Conservation (phyloP, 345 rosid species). For the Melaleuca alternifolia region DNA sequence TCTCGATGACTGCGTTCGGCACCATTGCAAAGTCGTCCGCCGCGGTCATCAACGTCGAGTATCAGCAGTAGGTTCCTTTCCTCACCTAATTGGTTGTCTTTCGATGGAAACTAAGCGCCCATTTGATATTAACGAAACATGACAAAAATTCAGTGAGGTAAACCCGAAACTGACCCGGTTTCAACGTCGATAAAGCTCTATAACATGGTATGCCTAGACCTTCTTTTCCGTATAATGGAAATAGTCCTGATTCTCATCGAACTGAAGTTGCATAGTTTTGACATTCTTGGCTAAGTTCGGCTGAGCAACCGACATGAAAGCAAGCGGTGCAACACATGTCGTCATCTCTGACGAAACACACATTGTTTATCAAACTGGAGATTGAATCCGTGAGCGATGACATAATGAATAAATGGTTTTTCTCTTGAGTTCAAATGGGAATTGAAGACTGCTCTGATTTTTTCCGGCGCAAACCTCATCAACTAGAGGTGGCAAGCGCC, state of each 20-base stretch:
- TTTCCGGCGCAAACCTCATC: not conserved
- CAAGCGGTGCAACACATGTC: not conserved
- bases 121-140: not conserved
- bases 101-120: not conserved
- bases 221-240: not conserved
- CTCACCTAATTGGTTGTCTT: no score
- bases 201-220: not conserved
- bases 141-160: not conserved
- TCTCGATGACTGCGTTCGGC: constrained; percentile 26
- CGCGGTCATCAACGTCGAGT: constrained; percentile 29
- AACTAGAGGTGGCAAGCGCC: not conserved
- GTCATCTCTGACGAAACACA: not conserved
- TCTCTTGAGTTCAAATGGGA: not conserved
- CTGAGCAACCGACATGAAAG: not conserved
- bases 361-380: not conserved
- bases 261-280: not conserved
- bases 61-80: constrained; percentile 16
- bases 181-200: not conserved
- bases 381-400: not conserved
- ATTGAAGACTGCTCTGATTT: not conserved
- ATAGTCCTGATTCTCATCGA: not conserved
- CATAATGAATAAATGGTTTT: not conserved
- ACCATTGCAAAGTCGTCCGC: constrained; percentile 18
- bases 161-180: not conserved
- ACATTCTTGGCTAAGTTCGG: not conserved